Conservation (phyloP, 2,329 filamentous ascomycete genomes). For the Fusarium buxicola region DNA sequence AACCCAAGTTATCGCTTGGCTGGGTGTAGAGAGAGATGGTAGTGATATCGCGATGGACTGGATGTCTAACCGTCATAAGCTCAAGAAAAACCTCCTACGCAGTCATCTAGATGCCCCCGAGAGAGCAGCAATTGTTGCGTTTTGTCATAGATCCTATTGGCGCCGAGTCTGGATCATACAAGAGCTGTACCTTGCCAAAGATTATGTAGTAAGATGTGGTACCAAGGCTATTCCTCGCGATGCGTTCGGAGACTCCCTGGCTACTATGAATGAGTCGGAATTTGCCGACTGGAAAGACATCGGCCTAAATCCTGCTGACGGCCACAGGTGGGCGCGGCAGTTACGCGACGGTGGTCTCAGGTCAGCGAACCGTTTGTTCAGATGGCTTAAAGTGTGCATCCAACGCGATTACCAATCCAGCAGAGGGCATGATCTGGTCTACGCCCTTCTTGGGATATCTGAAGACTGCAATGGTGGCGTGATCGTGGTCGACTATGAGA, state of each 20-base stretch:
- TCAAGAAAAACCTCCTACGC: not conserved
- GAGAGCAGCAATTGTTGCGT: not conserved
- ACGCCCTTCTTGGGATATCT: not conserved
- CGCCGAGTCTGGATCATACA: not conserved
- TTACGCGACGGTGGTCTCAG: not conserved
- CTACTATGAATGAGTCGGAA: not conserved
- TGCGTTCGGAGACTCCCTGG: not conserved
- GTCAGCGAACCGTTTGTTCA: not conserved
- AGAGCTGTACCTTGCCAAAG: not conserved
- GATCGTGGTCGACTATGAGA: not conserved
- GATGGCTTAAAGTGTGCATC: not conserved
- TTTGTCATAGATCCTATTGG: not conserved
- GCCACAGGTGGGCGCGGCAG: not conserved
- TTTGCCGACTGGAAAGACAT: not conserved
- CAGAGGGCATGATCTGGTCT: not conserved
- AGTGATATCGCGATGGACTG: not conserved
- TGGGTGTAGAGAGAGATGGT: not conserved
- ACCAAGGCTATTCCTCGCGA: not conserved
- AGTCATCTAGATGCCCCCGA: not conserved
- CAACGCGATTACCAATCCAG: fast-evolving
- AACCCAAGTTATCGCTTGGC: not conserved
- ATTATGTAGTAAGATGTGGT: not conserved
- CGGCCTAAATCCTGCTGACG: not conserved
- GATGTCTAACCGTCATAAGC: not conserved
- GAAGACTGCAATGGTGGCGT: not conserved